Conservation (phyloP, 495 filamentous ascomycete genomes). For the Daldinia decipiens region DNA sequence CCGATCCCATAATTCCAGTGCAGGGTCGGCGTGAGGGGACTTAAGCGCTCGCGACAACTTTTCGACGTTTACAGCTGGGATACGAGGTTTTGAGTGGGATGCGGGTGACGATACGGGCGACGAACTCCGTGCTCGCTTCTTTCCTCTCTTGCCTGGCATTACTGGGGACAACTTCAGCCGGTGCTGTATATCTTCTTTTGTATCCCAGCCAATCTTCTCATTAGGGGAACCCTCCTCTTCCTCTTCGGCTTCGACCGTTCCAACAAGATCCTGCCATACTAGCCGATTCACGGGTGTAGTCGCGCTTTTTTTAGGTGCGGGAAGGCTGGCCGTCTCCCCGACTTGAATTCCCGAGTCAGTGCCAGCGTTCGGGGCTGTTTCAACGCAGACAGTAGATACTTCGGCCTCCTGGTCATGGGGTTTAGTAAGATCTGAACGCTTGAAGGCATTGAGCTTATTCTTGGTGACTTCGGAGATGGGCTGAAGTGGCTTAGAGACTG, state of each 20-base stretch:
- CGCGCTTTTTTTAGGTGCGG: constrained; percentile 54
- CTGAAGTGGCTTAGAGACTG: constrained; percentile 44
- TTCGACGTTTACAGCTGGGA: constrained; percentile 56
- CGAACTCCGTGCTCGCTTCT: constrained; percentile 82
- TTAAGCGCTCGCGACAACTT: constrained; percentile 66
- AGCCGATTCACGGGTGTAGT: constrained; percentile 80
- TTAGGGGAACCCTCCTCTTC: constrained; percentile 58
- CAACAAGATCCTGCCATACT: constrained; percentile 82
- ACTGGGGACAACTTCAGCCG: constrained; percentile 60
- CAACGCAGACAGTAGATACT: neutral
- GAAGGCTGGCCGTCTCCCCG: constrained; percentile 14
- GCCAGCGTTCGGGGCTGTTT: constrained; percentile 5
- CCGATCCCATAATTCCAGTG: constrained; percentile 85
- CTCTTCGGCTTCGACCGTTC: constrained; percentile 66
- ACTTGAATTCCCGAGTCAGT: constrained; percentile 8
- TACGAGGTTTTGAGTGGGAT: constrained; percentile 39
- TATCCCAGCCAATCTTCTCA: constrained; percentile 56
- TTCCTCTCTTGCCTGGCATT: constrained; percentile 60
- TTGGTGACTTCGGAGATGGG: constrained; percentile 61
- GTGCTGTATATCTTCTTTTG: constrained; percentile 46
- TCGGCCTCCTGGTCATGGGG: constrained; percentile 14
- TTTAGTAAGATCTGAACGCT: constrained; percentile 47
- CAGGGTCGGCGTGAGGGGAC: constrained; percentile 84
- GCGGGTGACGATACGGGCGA: constrained; percentile 79
- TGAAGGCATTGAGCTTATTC: constrained; percentile 61